Evolutionary conservation across 805 yeast species (phyloP).

Genomic region (Wickerhamomyces bisporus): DNA sequence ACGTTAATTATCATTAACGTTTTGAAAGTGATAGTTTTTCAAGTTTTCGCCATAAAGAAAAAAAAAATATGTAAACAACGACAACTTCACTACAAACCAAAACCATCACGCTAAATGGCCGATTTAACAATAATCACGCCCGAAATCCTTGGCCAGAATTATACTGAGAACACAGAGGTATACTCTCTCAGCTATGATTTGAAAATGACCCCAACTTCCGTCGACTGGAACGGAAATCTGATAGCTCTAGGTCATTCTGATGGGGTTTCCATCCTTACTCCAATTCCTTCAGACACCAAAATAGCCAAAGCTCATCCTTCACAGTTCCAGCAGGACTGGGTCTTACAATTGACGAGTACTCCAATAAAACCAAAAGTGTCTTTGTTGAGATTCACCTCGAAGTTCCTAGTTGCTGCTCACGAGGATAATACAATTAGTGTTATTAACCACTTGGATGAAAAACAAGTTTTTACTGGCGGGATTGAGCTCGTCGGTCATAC

Average conservation of each 20-base stretch:
- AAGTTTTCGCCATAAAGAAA: no score
- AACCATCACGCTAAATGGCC: no score
- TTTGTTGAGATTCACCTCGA: slow-evolving; percentile 15
- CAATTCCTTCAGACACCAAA: slow-evolving; percentile 17
- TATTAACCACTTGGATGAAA: slow-evolving; percentile 19
- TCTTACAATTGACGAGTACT: slow-evolving; percentile 15
- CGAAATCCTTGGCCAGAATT: slow-evolving; percentile 16
- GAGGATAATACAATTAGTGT: slow-evolving; percentile 17
- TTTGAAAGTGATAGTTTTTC: no score
- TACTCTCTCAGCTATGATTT: slow-evolving; percentile 21
- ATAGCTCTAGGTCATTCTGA: slow-evolving; percentile 18
- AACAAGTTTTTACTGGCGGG: slow-evolving; percentile 7
- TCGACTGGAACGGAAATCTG: slow-evolving; percentile 22
- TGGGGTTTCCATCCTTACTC: slow-evolving; percentile 20
- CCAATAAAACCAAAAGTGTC: slow-evolving; percentile 10
- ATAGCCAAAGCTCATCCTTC: slow-evolving; percentile 20
- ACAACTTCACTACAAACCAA: no score
- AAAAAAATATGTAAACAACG: no score
- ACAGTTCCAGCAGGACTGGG: slow-evolving; percentile 21
- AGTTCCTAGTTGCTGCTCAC: slow-evolving; percentile 15
- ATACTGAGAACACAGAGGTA: slow-evolving; percentile 15
- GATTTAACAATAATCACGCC: slow-evolving; percentile 14
- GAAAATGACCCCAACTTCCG: slow-evolving; percentile 9
- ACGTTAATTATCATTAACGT: no score
- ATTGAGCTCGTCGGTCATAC: slow-evolving; percentile 15